Percentiles rank a stretch among this genome's conserved stretches.
These are phyloP conservation scores for Leccinum holopus DNA, from an alignment of 1,284 basidiomycete species.

Conservation along the genomic window DNA sequence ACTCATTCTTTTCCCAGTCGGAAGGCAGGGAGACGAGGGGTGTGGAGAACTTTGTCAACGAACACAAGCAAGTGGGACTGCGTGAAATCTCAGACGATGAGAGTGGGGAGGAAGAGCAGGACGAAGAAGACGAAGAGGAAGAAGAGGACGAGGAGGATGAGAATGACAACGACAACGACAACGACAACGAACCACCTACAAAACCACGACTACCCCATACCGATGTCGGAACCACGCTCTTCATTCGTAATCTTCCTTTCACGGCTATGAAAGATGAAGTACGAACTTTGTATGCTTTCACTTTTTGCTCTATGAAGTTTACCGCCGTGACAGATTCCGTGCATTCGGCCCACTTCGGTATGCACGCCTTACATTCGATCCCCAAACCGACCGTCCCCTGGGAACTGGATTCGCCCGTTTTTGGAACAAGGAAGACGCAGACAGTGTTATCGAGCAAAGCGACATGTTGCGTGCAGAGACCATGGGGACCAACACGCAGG, in stretches of 20 bases:
- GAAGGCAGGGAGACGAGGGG: conserved; percentile 39
- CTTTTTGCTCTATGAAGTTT: background rate
- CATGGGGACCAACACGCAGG: conserved; percentile 39
- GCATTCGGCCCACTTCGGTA: conserved; percentile 92
- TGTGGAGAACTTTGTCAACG: conserved; percentile 21
- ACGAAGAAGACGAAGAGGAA: conserved; percentile 32
- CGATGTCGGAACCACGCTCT: conserved; percentile 88
- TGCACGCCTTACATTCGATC: conserved; percentile 89
- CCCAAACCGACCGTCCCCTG: conserved; percentile 78
- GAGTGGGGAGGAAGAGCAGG: conserved; percentile 12
- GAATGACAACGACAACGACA: conserved; percentile 40
- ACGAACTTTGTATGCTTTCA: conserved; percentile 62
- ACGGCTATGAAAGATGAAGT: conserved; percentile 90
- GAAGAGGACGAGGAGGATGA: background rate
- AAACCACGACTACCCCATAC: conserved; percentile 77
- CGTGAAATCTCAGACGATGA: conserved; percentile 41
- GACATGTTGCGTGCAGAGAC: conserved; percentile 70
- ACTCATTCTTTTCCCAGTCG: conserved; percentile 27
- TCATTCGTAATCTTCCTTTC: conserved; percentile 94
- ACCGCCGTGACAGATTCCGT: conserved; percentile 58
- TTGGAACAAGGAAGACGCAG: conserved; percentile 92
- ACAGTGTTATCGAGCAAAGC: conserved; percentile 82
- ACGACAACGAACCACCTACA: conserved; percentile 39
- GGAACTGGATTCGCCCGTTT: conserved; percentile 98
- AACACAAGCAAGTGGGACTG: conserved; percentile 43